Conservation (phyloP, 1,284 basidiomycete species). For the Peniophora sp. region DNA sequence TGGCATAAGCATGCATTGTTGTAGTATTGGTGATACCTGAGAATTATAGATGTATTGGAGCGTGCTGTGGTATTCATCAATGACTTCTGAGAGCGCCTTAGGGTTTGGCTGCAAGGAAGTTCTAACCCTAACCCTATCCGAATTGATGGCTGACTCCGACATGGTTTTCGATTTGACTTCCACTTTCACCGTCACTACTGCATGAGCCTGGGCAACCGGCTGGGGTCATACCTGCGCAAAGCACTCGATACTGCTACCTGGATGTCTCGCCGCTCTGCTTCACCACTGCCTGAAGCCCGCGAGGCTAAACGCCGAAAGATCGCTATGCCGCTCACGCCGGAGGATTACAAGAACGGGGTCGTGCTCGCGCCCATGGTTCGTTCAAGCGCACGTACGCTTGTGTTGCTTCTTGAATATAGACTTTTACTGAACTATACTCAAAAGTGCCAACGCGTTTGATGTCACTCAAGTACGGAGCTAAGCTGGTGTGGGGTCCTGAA, state of each 20-base stretch:
- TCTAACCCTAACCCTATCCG: no score
- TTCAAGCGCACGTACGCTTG: conserved; percentile 73
- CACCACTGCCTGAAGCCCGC: conserved; percentile 37
- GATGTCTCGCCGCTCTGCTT: conserved; percentile 51
- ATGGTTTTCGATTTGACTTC: no score
- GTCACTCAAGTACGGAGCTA: conserved; percentile 89
- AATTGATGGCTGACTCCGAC: no score
- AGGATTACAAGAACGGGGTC: conserved; percentile 74
- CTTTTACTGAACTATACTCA: conserved; percentile 3
- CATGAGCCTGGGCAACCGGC: no score
- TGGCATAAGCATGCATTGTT: no score
- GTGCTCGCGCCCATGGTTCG: conserved; percentile 95
- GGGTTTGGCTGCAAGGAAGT: no score
- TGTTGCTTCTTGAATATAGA: background rate
- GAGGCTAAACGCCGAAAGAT: conserved; percentile 47
- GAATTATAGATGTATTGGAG: no score
- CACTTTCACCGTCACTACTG: no score
- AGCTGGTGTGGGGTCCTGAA: conserved; percentile 96
- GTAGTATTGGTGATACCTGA: no score
- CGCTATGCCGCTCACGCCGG: conserved; percentile 43
- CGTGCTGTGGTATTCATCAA: no score
- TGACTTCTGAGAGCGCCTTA: no score
- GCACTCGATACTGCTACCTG: background rate
- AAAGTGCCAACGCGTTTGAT: conserved; percentile 79
- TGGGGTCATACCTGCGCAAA: background rate